Conservation (phyloP, 2,329 filamentous ascomycete species). For the Aaosphaeria pasadenensis region DNA sequence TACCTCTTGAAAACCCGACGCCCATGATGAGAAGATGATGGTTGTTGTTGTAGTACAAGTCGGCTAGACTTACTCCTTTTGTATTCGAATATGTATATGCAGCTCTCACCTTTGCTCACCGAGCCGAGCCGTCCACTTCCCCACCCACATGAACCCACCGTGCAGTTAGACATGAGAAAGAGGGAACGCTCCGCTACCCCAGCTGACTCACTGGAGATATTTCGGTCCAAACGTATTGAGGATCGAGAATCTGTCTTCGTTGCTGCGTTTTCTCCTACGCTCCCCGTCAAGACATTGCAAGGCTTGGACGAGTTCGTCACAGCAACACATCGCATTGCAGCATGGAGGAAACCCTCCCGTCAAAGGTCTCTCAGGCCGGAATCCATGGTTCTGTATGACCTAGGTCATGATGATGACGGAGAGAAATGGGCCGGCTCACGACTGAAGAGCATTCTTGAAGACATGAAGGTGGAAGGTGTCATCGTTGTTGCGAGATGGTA, state of each 20-base stretch:
- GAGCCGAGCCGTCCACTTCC: background rate
- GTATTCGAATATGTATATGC: too few species aligned
- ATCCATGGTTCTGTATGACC: slow-evolving; percentile 38
- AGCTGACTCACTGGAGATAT: slow-evolving; percentile 29
- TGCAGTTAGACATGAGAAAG: slow-evolving; percentile 10
- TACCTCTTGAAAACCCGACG: too few species aligned
- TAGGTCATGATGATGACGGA: slow-evolving; percentile 52
- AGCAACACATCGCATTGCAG: slow-evolving; percentile 52
- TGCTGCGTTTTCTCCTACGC: slow-evolving; percentile 48
- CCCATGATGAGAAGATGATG: too few species aligned
- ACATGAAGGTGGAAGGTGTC: slow-evolving; percentile 43
- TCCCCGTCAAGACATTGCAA: slow-evolving; percentile 42
- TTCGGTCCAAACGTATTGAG: slow-evolving; percentile 44
- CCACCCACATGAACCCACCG: slow-evolving; percentile 19
- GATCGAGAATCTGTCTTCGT: slow-evolving; percentile 53
- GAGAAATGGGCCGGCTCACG: slow-evolving; percentile 51
- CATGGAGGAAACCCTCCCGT: slow-evolving; percentile 47
- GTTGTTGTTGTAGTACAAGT: too few species aligned
- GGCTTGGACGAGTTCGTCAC: slow-evolving; percentile 40
- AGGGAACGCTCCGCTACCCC: slow-evolving; percentile 20
- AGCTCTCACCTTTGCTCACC: too few species aligned
- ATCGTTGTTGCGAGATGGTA: slow-evolving; percentile 56
- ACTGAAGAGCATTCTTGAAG: slow-evolving; percentile 46
- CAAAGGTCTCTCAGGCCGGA: slow-evolving; percentile 44
- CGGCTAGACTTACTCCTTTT: too few species aligned